phyloP scores from a whole-genome alignment of 352 stramenopile species.

The Globisporangium acanthophoron region DNA sequence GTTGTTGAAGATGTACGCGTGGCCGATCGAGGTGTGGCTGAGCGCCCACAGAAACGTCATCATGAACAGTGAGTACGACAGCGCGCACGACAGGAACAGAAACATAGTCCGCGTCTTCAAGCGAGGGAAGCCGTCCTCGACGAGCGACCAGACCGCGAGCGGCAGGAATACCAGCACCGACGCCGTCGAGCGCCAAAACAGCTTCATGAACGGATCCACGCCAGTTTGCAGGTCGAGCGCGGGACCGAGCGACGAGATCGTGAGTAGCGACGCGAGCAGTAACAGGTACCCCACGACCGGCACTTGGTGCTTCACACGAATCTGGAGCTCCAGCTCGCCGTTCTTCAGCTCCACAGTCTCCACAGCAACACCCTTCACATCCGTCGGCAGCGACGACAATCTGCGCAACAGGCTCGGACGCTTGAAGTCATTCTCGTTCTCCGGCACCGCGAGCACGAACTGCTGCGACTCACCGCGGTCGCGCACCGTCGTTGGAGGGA shows the following conservation, averaged over 20 bases:
- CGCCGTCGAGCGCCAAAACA: constrained; percentile 80
- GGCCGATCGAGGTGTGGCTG: constrained; percentile 65
- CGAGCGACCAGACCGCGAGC: constrained; percentile 35
- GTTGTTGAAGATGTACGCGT: constrained; percentile 84
- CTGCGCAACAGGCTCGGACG: constrained; percentile 15
- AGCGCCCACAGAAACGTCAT: constrained; percentile 68
- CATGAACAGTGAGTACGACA: constrained; percentile 67
- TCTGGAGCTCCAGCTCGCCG: constrained; percentile 63
- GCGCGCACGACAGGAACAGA: constrained; percentile 33
- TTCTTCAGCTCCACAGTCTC: constrained; percentile 58
- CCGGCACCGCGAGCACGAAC: constrained; percentile 70
- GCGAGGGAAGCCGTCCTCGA: constrained; percentile 23
- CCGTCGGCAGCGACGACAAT: constrained; percentile 46
- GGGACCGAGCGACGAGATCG: constrained; percentile 71
- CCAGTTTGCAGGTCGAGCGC: constrained; percentile 61
- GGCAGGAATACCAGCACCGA: constrained; percentile 56
- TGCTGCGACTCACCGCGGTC: constrained; percentile 30
- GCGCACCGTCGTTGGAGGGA: constrained; percentile 40
- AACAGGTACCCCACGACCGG: constrained; percentile 69
- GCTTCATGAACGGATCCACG: constrained; percentile 68
- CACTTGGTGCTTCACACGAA: constrained; percentile 60
- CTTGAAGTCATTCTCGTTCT: constrained; percentile 23
- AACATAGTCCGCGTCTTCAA: constrained; percentile 36
- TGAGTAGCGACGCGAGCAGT: constrained; percentile 61
- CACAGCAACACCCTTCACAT: constrained; percentile 69